Percentiles rank a stretch among this genome's conserved stretches.
Conservation (phyloP, 352 stramenopile genomes). For the Labyrinthula sp. region DNA sequence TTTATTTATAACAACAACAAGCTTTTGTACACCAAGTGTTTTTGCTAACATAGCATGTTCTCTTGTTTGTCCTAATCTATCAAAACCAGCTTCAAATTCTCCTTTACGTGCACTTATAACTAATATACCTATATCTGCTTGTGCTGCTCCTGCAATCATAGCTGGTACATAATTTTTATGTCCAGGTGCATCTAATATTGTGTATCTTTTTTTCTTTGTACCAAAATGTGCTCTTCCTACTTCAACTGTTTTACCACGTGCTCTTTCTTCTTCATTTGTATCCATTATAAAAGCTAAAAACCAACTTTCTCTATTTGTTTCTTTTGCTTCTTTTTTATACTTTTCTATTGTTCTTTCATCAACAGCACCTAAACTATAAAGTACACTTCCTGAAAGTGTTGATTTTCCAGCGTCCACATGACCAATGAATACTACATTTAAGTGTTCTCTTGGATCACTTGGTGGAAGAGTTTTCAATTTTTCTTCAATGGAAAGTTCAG, state of each 20-base stretch:
- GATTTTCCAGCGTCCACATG: slow-evolving; percentile 96
- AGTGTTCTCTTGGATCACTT: slow-evolving; percentile 84
- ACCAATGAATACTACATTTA: slow-evolving; percentile 98
- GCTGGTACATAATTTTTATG: slow-evolving; percentile 96
- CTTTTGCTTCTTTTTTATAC: slow-evolving; percentile 90
- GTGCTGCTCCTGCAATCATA: slow-evolving; percentile 87
- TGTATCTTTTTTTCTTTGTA: slow-evolving; percentile 75
- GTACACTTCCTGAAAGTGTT: slow-evolving; percentile 86
- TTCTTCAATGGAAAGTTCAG: too few relatives aligned
- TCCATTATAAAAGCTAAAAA: slow-evolving; percentile 99
- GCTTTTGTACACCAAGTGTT: slow-evolving; percentile 89
- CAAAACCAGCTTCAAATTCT: slow-evolving; percentile 97
- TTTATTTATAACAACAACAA: slow-evolving; percentile 98
- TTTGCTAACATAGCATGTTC: slow-evolving; percentile 96
- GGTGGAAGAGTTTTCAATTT: too few relatives aligned
- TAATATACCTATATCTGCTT: slow-evolving; percentile 88
- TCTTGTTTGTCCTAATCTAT: slow-evolving; percentile 85
- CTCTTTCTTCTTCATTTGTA: slow-evolving; percentile 90
- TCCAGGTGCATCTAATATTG: slow-evolving; percentile 94
- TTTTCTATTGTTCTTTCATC: slow-evolving; percentile 97
- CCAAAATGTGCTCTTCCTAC: slow-evolving; percentile 90
- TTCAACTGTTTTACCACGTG: slow-evolving; percentile 80
- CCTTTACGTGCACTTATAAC: slow-evolving; percentile 65
- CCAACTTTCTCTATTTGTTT: slow-evolving; percentile 70
- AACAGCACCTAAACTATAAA: slow-evolving; percentile 93